Conservation (phyloP, 2,329 filamentous ascomycete species). For the Leptographium galeiforme region DNA sequence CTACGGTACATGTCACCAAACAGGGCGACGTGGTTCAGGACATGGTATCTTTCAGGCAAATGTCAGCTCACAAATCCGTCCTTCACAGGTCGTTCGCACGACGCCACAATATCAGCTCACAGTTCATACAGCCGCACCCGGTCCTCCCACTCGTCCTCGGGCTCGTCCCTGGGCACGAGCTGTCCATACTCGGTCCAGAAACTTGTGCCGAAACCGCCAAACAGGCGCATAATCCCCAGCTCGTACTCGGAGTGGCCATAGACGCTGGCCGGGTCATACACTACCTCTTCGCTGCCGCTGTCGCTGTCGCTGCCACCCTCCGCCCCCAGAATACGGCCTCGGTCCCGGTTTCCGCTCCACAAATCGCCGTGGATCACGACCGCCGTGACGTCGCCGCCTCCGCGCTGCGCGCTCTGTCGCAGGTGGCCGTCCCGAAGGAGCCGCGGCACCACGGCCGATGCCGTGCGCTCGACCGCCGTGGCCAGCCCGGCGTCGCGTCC, state of each 20-base stretch:
- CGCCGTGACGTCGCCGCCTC: conserved; percentile 40
- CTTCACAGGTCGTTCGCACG: no score
- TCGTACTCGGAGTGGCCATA: conserved; percentile 88
- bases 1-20: conserved; percentile 70
- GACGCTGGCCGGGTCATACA: conserved; percentile 69
- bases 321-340: conserved; percentile 40
- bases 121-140: conserved; percentile 69
- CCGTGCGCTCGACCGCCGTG: conserved; percentile 50
- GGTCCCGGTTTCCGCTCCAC: conserved; percentile 77
- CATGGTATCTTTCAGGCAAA: conserved; percentile 53
- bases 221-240: conserved; percentile 91
- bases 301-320: not conserved
- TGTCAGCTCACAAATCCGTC: not conserved
- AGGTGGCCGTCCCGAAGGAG: conserved; percentile 59
- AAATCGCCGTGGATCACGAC: conserved; percentile 83
- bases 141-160: conserved; percentile 73
- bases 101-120: conserved; percentile 31
- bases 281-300: conserved; percentile 46
- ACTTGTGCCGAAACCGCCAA: conserved; percentile 63
- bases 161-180: conserved; percentile 67
- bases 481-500: conserved; percentile 50
- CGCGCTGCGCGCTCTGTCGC: conserved; percentile 19
- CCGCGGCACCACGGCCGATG: conserved; percentile 53
- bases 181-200: conserved; percentile 71
- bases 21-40: conserved; percentile 76